phyloP scores from a whole-genome alignment of 352 stramenopile species.

The Phytopythium delawarense region DNA sequence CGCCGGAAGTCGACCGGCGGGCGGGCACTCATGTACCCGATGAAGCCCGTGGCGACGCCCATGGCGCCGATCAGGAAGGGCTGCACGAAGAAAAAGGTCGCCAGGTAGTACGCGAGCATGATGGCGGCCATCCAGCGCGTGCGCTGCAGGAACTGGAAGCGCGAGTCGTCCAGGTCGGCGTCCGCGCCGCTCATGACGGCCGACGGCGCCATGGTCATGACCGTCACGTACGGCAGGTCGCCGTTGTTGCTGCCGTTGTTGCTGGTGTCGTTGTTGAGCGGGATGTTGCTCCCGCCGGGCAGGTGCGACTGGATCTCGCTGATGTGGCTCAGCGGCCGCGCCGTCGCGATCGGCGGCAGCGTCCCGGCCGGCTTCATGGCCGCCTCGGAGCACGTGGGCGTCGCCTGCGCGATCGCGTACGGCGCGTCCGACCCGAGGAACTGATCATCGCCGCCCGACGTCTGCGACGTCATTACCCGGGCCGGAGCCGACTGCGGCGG shows the following conservation, averaged over 20 bases:
- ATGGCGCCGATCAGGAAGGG: slow-evolving; percentile 58
- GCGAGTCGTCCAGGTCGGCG: slow-evolving; percentile 27
- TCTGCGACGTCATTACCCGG: not conserved
- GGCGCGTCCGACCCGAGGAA: slow-evolving; percentile 19
- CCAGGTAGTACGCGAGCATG: slow-evolving; percentile 68
- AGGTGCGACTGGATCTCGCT: slow-evolving; percentile 31
- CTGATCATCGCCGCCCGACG: slow-evolving; percentile 10
- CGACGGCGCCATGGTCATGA: slow-evolving; percentile 24
- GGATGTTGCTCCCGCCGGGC: slow-evolving; percentile 33
- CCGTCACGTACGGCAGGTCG: slow-evolving; percentile 27
- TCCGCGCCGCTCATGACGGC: slow-evolving; percentile 18
- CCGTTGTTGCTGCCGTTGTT: slow-evolving; percentile 10
- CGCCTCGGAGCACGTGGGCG: slow-evolving; percentile 25
- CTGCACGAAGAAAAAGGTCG: slow-evolving; percentile 70
- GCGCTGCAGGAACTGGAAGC: slow-evolving; percentile 58
- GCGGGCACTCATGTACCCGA: slow-evolving; percentile 57
- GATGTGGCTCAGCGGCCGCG: slow-evolving; percentile 32
- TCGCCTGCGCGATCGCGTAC: slow-evolving; percentile 32
- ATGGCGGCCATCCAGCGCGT: slow-evolving; percentile 52
- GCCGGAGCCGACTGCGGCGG: not conserved
- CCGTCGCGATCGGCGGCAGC: slow-evolving; percentile 40
- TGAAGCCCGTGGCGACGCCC: slow-evolving; percentile 56
- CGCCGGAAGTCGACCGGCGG: slow-evolving; percentile 51
- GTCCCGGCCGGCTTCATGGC: slow-evolving; percentile 5
- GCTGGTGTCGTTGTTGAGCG: slow-evolving; percentile 23